Base-by-base conservation (phyloP, 2,329 filamentous ascomycete genomes). In the Colletotrichum echinochloae region DNA sequence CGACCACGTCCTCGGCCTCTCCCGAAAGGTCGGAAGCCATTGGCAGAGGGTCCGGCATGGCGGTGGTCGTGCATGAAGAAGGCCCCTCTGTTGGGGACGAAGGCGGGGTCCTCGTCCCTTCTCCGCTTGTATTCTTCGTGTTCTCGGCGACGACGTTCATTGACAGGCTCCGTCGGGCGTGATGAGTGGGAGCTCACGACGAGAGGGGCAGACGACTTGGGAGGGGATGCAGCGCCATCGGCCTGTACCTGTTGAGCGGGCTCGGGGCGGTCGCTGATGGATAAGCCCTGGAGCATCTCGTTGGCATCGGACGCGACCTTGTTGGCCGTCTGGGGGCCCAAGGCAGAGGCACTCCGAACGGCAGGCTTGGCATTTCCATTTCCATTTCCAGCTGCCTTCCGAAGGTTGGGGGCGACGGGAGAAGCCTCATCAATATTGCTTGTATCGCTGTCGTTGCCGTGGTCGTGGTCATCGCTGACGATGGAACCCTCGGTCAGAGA, bases 11-110 rank as follows among this genome's bases (percentile, higher is more conserved):
- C 93, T 80, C 89, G 85, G 74, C 89, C 91, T 80, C 91, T 87
- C 39, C 88, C 88, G 79, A 91, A 92, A 16, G 91, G 89, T 67
- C 92, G 87, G 81, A 95, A 94, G 63, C 92, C 92, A 81, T 95
- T 95, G 63, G 91, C 88, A 74, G 90, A 89, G 54, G 91, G 88
- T n/a, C 92, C 92, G 66, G 92, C 89, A 75, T 94, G 91, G 72
- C 94, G 89, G 77, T 96, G 94, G 79, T 98, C 96, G 81, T 98
- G 95, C 89, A 98, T 94, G 84, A 98, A 98, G 85, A 98, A 98
- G 72, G 93, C 92, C 70, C 96, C 96, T 74, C 95, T 88, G 77
- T 97, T 98, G 64, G 96, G 95, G 65, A 98, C 95, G 82, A 97
- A 97, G 14, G 95, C 91, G 44, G 95, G 95, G 79, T 97, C 94